Base-by-base conservation (phyloP, 2,329 filamentous ascomycete species). In the Penicillium vulpinum region DNA sequence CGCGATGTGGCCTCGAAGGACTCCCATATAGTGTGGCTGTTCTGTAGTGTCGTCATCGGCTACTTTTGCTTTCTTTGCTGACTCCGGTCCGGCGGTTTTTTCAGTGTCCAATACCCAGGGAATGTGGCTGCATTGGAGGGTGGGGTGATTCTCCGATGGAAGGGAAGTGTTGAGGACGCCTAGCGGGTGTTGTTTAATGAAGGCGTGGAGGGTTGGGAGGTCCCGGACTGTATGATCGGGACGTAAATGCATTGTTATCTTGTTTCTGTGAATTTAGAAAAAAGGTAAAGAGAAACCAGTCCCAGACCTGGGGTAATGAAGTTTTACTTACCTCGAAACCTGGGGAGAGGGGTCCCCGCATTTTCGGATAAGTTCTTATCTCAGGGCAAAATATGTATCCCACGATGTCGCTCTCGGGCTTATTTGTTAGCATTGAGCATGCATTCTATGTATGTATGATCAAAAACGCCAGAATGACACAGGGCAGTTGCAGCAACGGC, bases 121-220 rank as follows among this genome's bases (percentile, higher is more conserved):
- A 28, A 62, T 61, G 44, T 65, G 64, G 38, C 56, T 65, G 52
- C 58, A 62, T 50, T 64, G 64, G 4, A 65, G 48, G 0, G 57
- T 59, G 5, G 54, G 61, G 46, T 59, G 57, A 15, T 57, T 54
- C 1, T 40, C 11, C 10, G 56, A 65, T 5, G 61, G 59, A 2
- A 66, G 47, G 5, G 59, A 60, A 7, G 64, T 64, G 7, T 59
- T 66, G 8, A 66, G 39, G 4, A 64, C 35, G 7, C 64, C 64
- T 15, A 66, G 57, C 5, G 62, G 62, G 16, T 65, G 54, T 40
- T 56, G 39, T 22, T 49, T 44, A n/a, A 66, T 65, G 46, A 66
- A 66, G 3, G 49, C 31, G 21, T 64, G 59, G 0, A 66, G 61
- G 15, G 62, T 61, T 29, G 59, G 59, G 29, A 62, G 52, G 33